Conservation (phyloP, 2,329 filamentous ascomycete genomes). For the Aspergillus sp. region DNA sequence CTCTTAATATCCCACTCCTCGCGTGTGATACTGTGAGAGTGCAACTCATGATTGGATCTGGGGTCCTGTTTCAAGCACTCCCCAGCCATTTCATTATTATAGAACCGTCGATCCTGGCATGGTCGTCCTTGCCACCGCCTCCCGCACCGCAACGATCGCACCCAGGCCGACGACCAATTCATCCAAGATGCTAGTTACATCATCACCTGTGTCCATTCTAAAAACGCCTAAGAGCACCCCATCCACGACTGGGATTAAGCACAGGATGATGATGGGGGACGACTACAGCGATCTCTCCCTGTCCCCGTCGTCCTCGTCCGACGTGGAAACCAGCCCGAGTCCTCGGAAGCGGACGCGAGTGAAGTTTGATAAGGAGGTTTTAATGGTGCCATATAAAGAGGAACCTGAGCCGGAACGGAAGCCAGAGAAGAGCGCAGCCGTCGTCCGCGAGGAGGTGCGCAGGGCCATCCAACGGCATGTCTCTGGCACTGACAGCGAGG, state of each 20-base stretch:
- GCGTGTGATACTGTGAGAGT: conserved; percentile 10
- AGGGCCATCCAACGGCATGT: conserved; percentile 57
- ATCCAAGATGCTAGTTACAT: conserved; percentile 35
- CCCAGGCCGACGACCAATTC: conserved; percentile 24
- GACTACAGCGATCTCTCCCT: conserved; percentile 38
- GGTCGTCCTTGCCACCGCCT: conserved; percentile 36
- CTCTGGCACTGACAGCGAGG: conserved; percentile 54
- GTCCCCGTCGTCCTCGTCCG: conserved; percentile 34
- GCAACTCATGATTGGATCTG: conserved; percentile 26
- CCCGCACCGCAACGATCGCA: conserved; percentile 30
- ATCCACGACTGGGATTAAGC: conserved; percentile 34
- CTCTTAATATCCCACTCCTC: neutral
- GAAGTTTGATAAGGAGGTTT: conserved; percentile 48
- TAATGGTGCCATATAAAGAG: conserved; percentile 20
- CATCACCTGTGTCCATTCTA: conserved; percentile 39
- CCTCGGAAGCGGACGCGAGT: conserved; percentile 46
- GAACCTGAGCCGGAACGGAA: conserved; percentile 36
- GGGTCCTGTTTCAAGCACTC: conserved; percentile 7
- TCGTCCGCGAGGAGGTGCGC: conserved; percentile 63
- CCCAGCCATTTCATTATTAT: conserved; percentile 12
- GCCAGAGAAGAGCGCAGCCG: conserved; percentile 56
- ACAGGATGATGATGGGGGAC: conserved; percentile 29
- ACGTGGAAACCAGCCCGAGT: conserved; percentile 29
- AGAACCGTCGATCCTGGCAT: conserved; percentile 27
- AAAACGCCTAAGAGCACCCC: conserved; percentile 36